Conservation (phyloP, 805 yeast species). For the Candida methanosorbosa region DNA sequence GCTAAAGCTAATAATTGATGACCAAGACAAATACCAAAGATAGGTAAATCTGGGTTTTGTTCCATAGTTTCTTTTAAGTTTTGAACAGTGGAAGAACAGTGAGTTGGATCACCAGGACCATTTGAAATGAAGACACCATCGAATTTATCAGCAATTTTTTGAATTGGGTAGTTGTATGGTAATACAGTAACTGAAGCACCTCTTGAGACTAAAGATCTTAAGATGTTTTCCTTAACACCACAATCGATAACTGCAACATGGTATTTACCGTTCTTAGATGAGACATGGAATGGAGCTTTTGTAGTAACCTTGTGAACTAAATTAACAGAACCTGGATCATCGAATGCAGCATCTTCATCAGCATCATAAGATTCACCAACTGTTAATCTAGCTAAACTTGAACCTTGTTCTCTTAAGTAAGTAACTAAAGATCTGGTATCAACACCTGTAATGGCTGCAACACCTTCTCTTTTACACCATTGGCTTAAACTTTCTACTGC, state of each 20-base stretch:
- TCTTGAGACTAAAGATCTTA: conserved; percentile 87
- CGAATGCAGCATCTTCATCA: conserved; percentile 82
- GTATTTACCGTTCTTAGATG: conserved; percentile 49
- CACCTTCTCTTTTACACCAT: conserved; percentile 96
- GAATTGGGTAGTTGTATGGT: conserved; percentile 93
- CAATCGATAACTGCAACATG: conserved; percentile 95
- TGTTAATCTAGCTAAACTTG: conserved; percentile 83
- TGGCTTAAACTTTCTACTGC: conserved; percentile 92
- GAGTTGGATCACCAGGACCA: conserved; percentile 98
- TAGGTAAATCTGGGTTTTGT: conserved; percentile 60
- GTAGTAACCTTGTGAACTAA: conserved; percentile 92
- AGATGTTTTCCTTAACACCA: conserved; percentile 96
- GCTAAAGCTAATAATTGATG: conserved; percentile 96
- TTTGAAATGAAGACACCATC: conserved; percentile 93
- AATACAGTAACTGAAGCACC: conserved; percentile 95
- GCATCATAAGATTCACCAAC: conserved; percentile 90
- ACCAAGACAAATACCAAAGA: conserved; percentile 98
- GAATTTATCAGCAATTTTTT: conserved; percentile 81
- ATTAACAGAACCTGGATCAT: conserved; percentile 84
- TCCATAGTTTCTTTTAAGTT: conserved; percentile 67
- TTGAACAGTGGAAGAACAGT: conserved; percentile 70
- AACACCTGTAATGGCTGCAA: conserved; percentile 93
- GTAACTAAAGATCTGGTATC: conserved; percentile 94
- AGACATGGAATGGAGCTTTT: conserved; percentile 86
- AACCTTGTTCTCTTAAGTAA: conserved; percentile 91